Evolutionary conservation across 345 rosid genomes (phyloP), one percentile per base, ranked within the genome.

Genomic region (Eucalyptus regnans): DNA sequence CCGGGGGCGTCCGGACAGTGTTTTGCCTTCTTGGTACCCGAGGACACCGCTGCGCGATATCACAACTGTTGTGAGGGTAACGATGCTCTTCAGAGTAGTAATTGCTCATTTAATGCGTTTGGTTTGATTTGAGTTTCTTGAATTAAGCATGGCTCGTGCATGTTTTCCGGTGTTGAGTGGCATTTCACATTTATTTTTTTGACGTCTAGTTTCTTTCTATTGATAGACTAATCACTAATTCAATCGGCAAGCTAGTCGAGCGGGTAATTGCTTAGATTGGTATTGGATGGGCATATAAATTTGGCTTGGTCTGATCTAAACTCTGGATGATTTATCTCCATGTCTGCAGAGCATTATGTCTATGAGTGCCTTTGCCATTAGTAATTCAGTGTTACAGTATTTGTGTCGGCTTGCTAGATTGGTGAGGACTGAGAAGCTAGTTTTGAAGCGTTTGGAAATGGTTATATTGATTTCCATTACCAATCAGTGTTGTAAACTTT

Each of bases 1-100:
- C 15, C 56, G 87, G 48, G 81, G 88, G 86, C 51, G 87, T 50
- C 88, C 92, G 18, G 86, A 81, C 64, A 91, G 93, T 64, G 66
- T 62, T 87, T 92, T 98, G 60, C 99, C 99, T 90, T 89, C 95
- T 89, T 95, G 97, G 98, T 96, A 98, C 90, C 99, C 98, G 4
- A 94, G 99, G 88, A 93, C 94, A 12, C 98, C 99, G 86, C 95
- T 97, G 4, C 94, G 94, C 5, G 97, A 98, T 86, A 91, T 98
- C 27, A 96, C 99, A 81, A 79, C 93, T 43, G 60, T 95, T 86
- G 84, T 92, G 25, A 89, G 95, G 96, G 99, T 97, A 96, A 90
- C 5, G 60, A n/a, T 12, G 41, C 44, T 37, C 43, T 54, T 54
- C 87, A 86, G 56, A 37, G 48, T 22, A 76, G 84, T 76, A 76